Percentiles rank a stretch among this genome's conserved stretches.
phyloP scores from a whole-genome alignment of 495 filamentous ascomycete genomes.

The Penicillium lividum region DNA sequence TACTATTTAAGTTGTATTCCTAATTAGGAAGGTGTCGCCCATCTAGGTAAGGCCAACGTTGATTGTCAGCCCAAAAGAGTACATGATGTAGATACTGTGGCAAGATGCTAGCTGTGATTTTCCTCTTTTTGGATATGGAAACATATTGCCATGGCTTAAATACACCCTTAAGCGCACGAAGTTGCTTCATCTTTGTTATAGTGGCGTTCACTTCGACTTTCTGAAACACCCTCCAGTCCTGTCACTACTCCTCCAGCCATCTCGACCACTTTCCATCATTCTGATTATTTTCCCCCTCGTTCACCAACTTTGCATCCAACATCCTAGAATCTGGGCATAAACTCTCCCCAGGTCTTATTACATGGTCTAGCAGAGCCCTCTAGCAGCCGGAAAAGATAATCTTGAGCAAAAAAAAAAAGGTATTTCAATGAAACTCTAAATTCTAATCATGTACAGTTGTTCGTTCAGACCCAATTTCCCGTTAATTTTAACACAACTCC shows the following conservation, averaged over 20 bases:
- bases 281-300: not conserved
- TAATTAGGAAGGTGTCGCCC: not conserved
- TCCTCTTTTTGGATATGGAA: not conserved
- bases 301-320: not conserved
- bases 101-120: not conserved
- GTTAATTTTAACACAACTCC: not conserved
- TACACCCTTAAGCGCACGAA: not conserved
- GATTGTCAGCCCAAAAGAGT: not conserved
- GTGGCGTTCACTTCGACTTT: not conserved
- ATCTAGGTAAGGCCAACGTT: not conserved
- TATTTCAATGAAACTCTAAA: not conserved
- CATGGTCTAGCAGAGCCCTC: not conserved
- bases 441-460: not conserved
- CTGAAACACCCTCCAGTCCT: not conserved
- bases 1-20: not conserved
- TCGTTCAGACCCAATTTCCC: not conserved
- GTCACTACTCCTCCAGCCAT: not conserved
- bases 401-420: not conserved
- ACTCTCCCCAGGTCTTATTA: not conserved
- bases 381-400: not conserved
- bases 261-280: not conserved
- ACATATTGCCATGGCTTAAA: not conserved
- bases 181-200: not conserved
- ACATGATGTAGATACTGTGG: not conserved
- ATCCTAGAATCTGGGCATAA: not conserved